Evolutionary conservation across 768 basidiomycete species (phyloP), one percentile per base, ranked within the genome.

Genomic region (Panellus pusillus): DNA sequence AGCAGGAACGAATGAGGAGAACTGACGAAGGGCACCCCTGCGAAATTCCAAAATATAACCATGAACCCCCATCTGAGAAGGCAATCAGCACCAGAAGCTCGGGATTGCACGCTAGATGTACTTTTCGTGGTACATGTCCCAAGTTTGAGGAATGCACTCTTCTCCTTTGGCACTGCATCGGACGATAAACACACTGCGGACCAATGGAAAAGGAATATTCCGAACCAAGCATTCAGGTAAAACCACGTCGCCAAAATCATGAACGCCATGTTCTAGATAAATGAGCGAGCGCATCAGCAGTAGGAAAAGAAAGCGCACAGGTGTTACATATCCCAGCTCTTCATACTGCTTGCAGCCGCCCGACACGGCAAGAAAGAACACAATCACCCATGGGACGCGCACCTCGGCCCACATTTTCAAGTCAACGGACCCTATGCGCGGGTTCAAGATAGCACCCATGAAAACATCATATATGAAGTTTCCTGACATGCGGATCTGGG

Each of bases 71-170:
- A 92, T 65, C 82, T 84, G 11, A 20, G 14, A 11, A 11, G 32
- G 32, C 5, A 42, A 6, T 47, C 53, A 38, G 58, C 17, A 19
- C 18, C 24, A 47, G 44, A 28, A 32, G 9, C 27, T 12, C n/a
- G 42, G 6, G 32, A 15, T 13, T 28, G 28, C 32, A 14, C 9
- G 39, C 9, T 57, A 24, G 6, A 61, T 77, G 57, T 73, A 89
- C 80, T 99, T 99, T 67, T 99, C 96, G 63, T 96, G 92, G 76
- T 87, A 97, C 93, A 99, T 99, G 65, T 98, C 97, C 96, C 97
- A 98, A 2, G 93, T 95, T 70, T 96, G 92, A 6, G 93, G 92
- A 57, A 95, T 93, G 64, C 91, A 93, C 65, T 96, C 93, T 64
- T 96, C 94, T 38, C 89, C 94, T 69, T 97, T 97, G 55, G 82